A percentile compares a stretch with the other conserved stretches of the same genome.
These are phyloP conservation scores for Starmerella floricola DNA, from an alignment of 805 yeast genomes.

Conservation along the genomic window DNA sequence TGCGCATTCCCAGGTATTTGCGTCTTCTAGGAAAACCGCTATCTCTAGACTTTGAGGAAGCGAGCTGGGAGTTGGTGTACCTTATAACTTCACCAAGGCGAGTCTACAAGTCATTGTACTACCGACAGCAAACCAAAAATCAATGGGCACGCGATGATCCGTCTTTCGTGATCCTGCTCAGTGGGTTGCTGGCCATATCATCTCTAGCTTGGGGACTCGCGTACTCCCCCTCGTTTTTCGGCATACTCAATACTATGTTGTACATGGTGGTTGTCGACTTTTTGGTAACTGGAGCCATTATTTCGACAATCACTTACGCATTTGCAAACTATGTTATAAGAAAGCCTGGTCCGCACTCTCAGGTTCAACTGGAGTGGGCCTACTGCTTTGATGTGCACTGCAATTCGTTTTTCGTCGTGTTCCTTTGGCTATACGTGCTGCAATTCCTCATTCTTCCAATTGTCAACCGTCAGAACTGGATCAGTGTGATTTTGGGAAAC, in stretches of 20 bases:
- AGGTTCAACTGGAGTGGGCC: constrained; percentile 61
- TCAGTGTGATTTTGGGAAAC: constrained; percentile 66
- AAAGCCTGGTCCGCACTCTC: constrained; percentile 5
- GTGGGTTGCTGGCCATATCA: constrained; percentile 52
- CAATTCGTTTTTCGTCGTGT: constrained; percentile 70
- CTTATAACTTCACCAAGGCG: constrained; percentile 63
- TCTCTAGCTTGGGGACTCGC: constrained; percentile 88
- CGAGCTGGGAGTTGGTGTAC: constrained; percentile 79
- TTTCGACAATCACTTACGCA: constrained; percentile 65
- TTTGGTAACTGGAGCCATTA: constrained; percentile 50
- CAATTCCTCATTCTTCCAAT: constrained; percentile 64
- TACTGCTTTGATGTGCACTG: constrained; percentile 91
- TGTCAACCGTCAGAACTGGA: constrained; percentile 48
- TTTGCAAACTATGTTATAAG: constrained; percentile 50
- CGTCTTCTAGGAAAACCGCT: constrained; percentile 53
- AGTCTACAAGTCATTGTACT: constrained; percentile 70
- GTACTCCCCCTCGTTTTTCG: constrained; percentile 51
- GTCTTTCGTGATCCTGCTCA: constrained; percentile 61
- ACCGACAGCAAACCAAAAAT: constrained; percentile 65
- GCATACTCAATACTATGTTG: constrained; percentile 52
- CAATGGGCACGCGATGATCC: constrained; percentile 91
- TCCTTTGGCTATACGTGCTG: constrained; percentile 61
- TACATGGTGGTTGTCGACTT: constrained; percentile 83
- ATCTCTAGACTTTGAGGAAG: constrained; percentile 82
- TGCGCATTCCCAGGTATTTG: constrained; percentile 25